phyloP scores from a whole-genome alignment of 1,139 yeast genomes.

The Pichia sp. region DNA sequence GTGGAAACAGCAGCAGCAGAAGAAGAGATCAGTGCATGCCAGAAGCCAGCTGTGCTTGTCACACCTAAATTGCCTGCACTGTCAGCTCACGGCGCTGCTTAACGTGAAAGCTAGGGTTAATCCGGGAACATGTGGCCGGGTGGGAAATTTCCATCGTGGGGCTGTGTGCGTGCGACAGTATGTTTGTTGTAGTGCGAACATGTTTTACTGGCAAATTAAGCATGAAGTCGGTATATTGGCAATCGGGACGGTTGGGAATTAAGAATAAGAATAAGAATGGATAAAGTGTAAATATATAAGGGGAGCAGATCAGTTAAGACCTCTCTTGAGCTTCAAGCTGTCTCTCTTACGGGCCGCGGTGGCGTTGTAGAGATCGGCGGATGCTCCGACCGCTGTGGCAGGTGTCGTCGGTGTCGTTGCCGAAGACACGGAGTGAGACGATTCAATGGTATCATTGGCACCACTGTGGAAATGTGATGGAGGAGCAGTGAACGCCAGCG shows the following conservation, averaged over 20 bases:
- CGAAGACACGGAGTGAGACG: background rate
- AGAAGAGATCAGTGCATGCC: too few species aligned
- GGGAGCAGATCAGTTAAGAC: constrained; percentile 4
- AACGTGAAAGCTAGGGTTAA: too few species aligned
- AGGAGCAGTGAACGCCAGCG: constrained; percentile 7
- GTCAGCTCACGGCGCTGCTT: background rate
- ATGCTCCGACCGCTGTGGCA: constrained; percentile 13
- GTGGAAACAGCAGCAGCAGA: too few species aligned
- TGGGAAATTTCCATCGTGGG: too few species aligned
- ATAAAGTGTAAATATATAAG: background rate
- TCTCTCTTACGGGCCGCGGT: constrained; percentile 41
- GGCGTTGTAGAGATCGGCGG: constrained; percentile 33
- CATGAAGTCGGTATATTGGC: too few species aligned
- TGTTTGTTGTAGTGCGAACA: too few species aligned
- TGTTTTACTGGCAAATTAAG: too few species aligned
- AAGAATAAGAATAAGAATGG: background rate
- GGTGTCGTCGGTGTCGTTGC: background rate
- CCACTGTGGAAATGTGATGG: background rate
- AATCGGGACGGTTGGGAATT: too few species aligned
- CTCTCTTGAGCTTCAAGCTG: constrained; percentile 38
- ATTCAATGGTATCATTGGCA: background rate
- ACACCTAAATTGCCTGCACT: too few species aligned
- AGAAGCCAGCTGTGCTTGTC: too few species aligned
- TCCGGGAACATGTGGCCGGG: too few species aligned
- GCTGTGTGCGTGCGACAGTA: too few species aligned